These are phyloP conservation scores for Solanum arcanum DNA, from an alignment of 257 asterid species.

Conservation along the genomic window DNA sequence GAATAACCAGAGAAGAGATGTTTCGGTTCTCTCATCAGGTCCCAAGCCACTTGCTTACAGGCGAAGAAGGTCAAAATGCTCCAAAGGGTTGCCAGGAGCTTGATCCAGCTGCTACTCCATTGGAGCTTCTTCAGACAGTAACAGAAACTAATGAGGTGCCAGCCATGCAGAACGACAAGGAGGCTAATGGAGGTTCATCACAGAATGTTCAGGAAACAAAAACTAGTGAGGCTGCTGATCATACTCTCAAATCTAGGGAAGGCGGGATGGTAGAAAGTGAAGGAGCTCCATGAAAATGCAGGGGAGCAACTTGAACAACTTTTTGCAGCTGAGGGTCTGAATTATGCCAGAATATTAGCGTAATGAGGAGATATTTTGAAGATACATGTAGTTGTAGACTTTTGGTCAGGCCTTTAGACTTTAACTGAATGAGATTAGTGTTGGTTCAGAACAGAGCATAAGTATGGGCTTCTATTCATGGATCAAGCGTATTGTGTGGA, in stretches of 20 bases:
- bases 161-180: neutral
- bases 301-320: neutral
- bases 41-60: slow-evolving; percentile 16
- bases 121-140: slow-evolving; percentile 12
- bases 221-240: slow-evolving; percentile 9
- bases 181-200: slow-evolving; percentile 5
- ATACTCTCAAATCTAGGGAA: slow-evolving; percentile 2
- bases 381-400: neutral
- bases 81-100: slow-evolving; percentile 21
- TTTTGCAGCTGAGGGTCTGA: neutral
- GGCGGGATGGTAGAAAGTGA: slow-evolving; percentile 7
- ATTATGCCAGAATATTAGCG: neutral
- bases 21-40: slow-evolving; percentile 26
- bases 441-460: neutral
- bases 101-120: slow-evolving; percentile 26
- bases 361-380: neutral
- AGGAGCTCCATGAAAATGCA: slow-evolving; percentile 1
- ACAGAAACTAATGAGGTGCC: neutral
- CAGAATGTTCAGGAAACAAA: slow-evolving; percentile 10
- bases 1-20: slow-evolving; percentile 21
- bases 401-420: neutral
- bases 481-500: neutral
- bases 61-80: slow-evolving; percentile 18
- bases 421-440: neutral
- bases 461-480: neutral